A percentile compares a stretch with the other conserved stretches of the same genome.
Conservation (phyloP, 805 yeast species). For the Clavispora fructus region DNA sequence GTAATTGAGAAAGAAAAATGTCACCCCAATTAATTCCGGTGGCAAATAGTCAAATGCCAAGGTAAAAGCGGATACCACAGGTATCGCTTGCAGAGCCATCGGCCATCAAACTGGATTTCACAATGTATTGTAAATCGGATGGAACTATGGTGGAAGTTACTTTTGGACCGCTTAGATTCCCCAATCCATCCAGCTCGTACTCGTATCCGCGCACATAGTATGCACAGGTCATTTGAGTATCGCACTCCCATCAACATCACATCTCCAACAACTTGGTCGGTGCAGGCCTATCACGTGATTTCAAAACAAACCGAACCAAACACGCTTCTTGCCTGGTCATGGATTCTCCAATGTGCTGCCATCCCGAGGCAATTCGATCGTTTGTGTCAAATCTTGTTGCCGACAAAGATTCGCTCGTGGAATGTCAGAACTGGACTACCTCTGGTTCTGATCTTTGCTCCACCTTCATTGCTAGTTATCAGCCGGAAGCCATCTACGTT, state of each 20-base stretch:
- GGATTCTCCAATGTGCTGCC: not conserved
- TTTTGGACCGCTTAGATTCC: too few species aligned
- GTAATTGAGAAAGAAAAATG: too few species aligned
- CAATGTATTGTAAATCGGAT: too few species aligned
- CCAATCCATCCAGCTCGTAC: not conserved
- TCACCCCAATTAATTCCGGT: not conserved
- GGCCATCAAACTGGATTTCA: too few species aligned
- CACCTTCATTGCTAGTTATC: slow-evolving; percentile 6
- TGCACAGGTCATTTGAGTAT: too few species aligned
- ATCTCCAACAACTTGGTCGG: not conserved
- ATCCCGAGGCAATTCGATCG: not conserved
- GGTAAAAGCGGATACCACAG: not conserved
- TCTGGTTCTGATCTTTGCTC: slow-evolving; percentile 1
- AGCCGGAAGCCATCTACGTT: slow-evolving; percentile 11
- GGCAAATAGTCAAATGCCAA: not conserved
- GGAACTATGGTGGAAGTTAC: too few species aligned
- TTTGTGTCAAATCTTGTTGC: not conserved
- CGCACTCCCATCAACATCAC: not conserved
- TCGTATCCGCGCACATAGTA: too few species aligned
- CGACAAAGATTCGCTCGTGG: not conserved
- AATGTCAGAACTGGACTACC: slow-evolving; percentile 2
- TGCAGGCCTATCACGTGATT: not conserved
- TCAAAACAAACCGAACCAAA: not conserved
- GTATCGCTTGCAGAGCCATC: too few species aligned
- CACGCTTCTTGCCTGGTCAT: not conserved